phyloP scores from a whole-genome alignment of 2,329 filamentous ascomycete genomes.

The Calonectria montana region DNA sequence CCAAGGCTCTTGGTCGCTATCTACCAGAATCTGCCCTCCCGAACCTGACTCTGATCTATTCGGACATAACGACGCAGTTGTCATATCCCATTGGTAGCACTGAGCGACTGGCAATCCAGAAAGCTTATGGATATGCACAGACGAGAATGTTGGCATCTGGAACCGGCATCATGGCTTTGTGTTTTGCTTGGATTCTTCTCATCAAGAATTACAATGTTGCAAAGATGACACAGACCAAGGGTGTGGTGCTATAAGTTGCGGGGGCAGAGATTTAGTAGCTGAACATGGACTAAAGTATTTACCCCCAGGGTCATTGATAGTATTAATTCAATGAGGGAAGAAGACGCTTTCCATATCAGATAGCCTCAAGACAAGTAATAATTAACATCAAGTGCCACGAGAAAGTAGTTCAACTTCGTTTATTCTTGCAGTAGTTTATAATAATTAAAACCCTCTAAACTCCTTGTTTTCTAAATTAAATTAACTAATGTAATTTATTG shows the following conservation, averaged over 20 bases:
- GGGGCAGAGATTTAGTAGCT: no score
- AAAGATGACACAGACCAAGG: slow-evolving; percentile 60
- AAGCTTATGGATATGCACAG: slow-evolving; percentile 65
- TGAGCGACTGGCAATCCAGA: slow-evolving; percentile 63
- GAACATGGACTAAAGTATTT: not conserved
- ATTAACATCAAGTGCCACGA: not conserved
- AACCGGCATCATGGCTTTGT: slow-evolving; percentile 42
- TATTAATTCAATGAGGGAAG: not conserved
- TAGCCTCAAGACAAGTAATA: not conserved
- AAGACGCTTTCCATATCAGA: not conserved
- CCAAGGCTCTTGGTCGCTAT: slow-evolving; percentile 57
- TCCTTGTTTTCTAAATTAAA: no score
- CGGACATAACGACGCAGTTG: slow-evolving; percentile 61
- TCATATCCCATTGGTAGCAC: slow-evolving; percentile 57
- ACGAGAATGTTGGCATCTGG: slow-evolving; percentile 55
- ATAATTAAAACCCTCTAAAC: slow-evolving; percentile 51
- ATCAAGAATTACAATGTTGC: slow-evolving; percentile 61
- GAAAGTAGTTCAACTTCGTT: not conserved
- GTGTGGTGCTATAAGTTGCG: slow-evolving; percentile 56
- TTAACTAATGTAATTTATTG: no score
- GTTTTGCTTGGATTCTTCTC: slow-evolving; percentile 52
- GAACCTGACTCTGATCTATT: slow-evolving; percentile 61
- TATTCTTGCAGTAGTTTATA: slow-evolving; percentile 41
- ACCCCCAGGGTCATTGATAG: not conserved
- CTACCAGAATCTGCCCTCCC: slow-evolving; percentile 54